Evolutionary conservation across 2,329 filamentous ascomycete genomes (phyloP), one percentile per base, ranked within the genome.

Genomic region (Fusarium cicatricum): DNA sequence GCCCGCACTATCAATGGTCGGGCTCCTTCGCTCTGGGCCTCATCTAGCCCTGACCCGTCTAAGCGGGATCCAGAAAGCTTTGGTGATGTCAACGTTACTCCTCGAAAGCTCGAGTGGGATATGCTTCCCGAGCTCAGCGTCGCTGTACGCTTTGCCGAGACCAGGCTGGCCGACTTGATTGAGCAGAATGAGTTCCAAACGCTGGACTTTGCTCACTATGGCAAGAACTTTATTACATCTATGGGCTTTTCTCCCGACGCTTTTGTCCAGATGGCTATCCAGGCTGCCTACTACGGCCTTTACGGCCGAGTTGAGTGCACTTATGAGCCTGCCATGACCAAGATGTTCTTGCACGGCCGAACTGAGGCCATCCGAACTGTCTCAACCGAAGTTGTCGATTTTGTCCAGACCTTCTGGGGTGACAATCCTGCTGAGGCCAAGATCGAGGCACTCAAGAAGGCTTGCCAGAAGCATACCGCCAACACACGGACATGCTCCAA

Each of bases 261-360:
- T 0, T 99, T 97, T 72, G 91, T 99, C 16, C 95, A 99, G 75
- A 98, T 99, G 94, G 95, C 95, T 0, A 97, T 97, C 78, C 95
- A 99, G 74, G 94, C 94, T 5, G 94, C 95, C 1, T 98, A 99
- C 79, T 99, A 97, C 70, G 95, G 95, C 2, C 83, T 99, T 8
- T 99, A 98, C 68, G 95, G 95, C 3, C 87, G 92, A 5, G 86
- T 97, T 1, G 95, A 98, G 74, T 96, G 92, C 71, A 95, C 93
- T 0, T 99, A 99, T 73, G 95, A 99, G 75, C 95, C 95, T 8
- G 94, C 95, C 36, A 98, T 99, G 95, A 99, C 95, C 45, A 99
- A 99, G 75, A 81, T 90, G 55, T 99, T 86, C 77, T 85, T 96
- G 56, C 95, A 98, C 72, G 95, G 95, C 11, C 90, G 95, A 39